Base-by-base conservation (phyloP, 1,139 yeast species). In the Diutina mesorugosa region DNA sequence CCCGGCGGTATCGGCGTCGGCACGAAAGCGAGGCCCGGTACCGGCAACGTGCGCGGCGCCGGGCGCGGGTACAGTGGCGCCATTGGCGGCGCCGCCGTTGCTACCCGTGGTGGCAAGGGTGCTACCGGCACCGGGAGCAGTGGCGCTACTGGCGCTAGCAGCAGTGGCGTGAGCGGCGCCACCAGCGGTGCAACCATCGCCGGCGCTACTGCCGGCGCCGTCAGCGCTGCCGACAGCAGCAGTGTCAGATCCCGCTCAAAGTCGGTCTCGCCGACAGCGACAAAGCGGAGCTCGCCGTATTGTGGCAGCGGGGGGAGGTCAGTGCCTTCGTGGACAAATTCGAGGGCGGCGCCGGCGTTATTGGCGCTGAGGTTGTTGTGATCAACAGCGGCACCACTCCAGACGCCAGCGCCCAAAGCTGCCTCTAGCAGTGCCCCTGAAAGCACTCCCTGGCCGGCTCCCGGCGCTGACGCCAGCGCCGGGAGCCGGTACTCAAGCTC, bases 401-500 rank as follows among this genome's bases (percentile, higher is more conserved):
- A 21, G 26, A 21, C 26, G 26, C 26, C 26, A 21, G 26, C 26
- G 26, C 26, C 26, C 4, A 21, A 21, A 3, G 26, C 26, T 21
- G 26, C 26, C 26, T 21, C 26, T 21, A 21, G 26, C 26, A 21
- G 26, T 4, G 26, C 26, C 4, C 26, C 26, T 21, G 26, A 21
- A 21, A 21, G 26, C 26, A 21, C 26, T 21, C 26, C 26, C 26
- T 21, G 26, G 26, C 26, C 26, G 26, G 26, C 26, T 21, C 2
- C 26, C 26, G 3, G 4, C 26, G 41, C 14, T n/a, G 41, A 10
- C n/a, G 35, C 45, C 45, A 12, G 28, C 45, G 72, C 65, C 0
- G 74, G 74, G 58, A 70, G 62, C 54, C 72, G 57, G 61, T 69
- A 69, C 51, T 69, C 63, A 45, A 62, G 67, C 56, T 63, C 63